phyloP scores from a whole-genome alignment of 345 rosid species.

The Rhizophora apiculata region DNA sequence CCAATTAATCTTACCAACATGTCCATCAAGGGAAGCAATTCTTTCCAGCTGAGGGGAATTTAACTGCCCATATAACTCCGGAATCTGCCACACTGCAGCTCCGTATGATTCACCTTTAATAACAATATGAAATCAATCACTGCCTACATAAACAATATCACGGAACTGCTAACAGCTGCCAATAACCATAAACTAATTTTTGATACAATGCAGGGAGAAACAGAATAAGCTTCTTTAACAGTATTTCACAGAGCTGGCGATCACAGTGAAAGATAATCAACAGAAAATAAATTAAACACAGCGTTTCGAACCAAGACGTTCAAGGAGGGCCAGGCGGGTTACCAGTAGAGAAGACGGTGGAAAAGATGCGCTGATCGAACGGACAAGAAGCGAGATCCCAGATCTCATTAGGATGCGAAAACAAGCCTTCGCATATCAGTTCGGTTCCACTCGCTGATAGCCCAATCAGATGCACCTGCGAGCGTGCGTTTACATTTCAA shows the following conservation, averaged over 20 bases:
- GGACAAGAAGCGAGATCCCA: constrained; percentile 93
- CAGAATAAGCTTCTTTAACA: no score
- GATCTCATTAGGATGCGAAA: constrained; percentile 90
- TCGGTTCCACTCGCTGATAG: constrained; percentile 84
- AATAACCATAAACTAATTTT: neutral
- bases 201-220: no score
- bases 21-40: constrained; percentile 77
- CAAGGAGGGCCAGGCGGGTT: neutral
- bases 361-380: constrained; percentile 88
- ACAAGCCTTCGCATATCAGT: constrained; percentile 83
- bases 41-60: constrained; percentile 84
- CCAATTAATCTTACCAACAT: constrained; percentile 77
- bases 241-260: no score
- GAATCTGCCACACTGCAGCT: constrained; percentile 95
- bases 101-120: constrained; percentile 71
- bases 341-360: constrained; percentile 83
- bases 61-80: constrained; percentile 85
- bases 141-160: no score
- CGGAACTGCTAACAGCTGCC: neutral
- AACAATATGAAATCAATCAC: constrained; percentile 14
- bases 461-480: constrained; percentile 87
- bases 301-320: no score
- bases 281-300: no score
- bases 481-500: neutral
- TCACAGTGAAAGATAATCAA: no score